Percentiles rank a stretch among this genome's conserved stretches.
These are phyloP conservation scores for Tolypocladium paradoxum DNA, from an alignment of 2,329 filamentous ascomycete genomes.

Conservation along the genomic window DNA sequence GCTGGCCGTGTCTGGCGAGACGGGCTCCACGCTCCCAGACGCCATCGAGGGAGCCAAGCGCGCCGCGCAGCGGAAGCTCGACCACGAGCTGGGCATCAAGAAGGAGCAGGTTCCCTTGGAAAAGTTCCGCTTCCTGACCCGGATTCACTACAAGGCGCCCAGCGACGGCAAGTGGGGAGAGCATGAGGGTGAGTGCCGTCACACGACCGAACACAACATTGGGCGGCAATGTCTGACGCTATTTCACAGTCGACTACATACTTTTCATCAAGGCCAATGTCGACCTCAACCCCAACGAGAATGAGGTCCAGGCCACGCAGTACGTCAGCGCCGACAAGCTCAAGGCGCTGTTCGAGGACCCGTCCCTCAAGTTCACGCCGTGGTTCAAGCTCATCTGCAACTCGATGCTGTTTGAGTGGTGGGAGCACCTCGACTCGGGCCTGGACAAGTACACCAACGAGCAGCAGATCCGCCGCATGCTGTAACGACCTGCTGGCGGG, in stretches of 20 bases:
- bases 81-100: slow-evolving; percentile 92
- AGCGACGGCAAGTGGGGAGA: slow-evolving; percentile 98
- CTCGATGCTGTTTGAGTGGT: slow-evolving; percentile 97
- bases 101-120: slow-evolving; percentile 80
- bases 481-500: neutral
- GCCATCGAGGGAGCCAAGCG: slow-evolving; percentile 80
- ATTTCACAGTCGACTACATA: slow-evolving; percentile 77
- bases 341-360: slow-evolving; percentile 75
- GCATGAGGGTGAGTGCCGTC: slow-evolving; percentile 69
- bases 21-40: slow-evolving; percentile 68
- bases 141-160: slow-evolving; percentile 96
- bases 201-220: too few species aligned
- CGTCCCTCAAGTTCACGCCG: slow-evolving; percentile 76
- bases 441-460: slow-evolving; percentile 82
- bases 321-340: slow-evolving; percentile 78
- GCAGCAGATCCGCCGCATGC: slow-evolving; percentile 79
- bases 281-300: slow-evolving; percentile 68
- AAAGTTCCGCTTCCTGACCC: slow-evolving; percentile 84
- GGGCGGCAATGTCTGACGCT: neutral
- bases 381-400: slow-evolving; percentile 99
- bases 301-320: slow-evolving; percentile 77
- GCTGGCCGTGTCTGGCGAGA: slow-evolving; percentile 83
- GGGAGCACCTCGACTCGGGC: slow-evolving; percentile 70
- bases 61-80: slow-evolving; percentile 84
- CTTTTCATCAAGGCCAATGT: slow-evolving; percentile 95